These are phyloP conservation scores for Thalassiosira ordinaria DNA, from an alignment of 352 stramenopile genomes.

Conservation along the genomic window DNA sequence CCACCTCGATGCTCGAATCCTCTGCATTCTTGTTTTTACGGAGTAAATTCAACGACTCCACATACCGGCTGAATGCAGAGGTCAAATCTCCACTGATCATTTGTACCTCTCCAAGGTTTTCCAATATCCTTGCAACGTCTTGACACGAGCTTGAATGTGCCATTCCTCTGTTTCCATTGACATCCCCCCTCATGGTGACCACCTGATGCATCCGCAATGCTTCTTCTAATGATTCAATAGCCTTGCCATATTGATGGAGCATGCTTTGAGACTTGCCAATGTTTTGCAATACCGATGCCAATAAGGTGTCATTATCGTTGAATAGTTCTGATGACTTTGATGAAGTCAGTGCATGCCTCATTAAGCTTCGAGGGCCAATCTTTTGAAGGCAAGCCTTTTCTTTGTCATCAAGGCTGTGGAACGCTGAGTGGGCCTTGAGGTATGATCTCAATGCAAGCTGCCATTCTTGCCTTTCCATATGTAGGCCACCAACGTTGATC, in stretches of 20 bases:
- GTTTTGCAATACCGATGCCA: conserved; percentile 54
- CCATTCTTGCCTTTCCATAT: conserved; percentile 53
- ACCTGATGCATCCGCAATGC: conserved; percentile 52
- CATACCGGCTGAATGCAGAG: conserved; percentile 43
- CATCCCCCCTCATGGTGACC: conserved; percentile 36
- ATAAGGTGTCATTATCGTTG: conserved; percentile 49
- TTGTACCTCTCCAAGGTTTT: conserved; percentile 62
- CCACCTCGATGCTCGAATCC: conserved; percentile 52
- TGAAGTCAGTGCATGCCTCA: conserved; percentile 27
- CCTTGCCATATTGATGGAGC: conserved; percentile 58
- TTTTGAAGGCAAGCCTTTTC: conserved; percentile 27
- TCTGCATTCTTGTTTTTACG: conserved; percentile 25
- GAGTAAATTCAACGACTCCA: conserved; percentile 57
- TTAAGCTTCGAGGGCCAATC: conserved; percentile 44
- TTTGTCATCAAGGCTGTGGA: conserved; percentile 40
- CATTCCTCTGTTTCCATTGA: conserved; percentile 2
- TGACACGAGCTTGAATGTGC: conserved; percentile 13
- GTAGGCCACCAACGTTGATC: conserved; percentile 58
- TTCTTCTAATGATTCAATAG: conserved; percentile 60
- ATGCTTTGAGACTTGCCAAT: conserved; percentile 59
- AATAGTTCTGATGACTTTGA: conserved; percentile 25
- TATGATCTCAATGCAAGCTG: conserved; percentile 56
- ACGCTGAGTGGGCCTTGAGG: conserved; percentile 51
- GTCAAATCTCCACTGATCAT: conserved; percentile 60
- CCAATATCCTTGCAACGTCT: conserved; percentile 56